phyloP scores from a whole-genome alignment of 2,329 filamentous ascomycete species.

The Coleophoma eucalyptorum region DNA sequence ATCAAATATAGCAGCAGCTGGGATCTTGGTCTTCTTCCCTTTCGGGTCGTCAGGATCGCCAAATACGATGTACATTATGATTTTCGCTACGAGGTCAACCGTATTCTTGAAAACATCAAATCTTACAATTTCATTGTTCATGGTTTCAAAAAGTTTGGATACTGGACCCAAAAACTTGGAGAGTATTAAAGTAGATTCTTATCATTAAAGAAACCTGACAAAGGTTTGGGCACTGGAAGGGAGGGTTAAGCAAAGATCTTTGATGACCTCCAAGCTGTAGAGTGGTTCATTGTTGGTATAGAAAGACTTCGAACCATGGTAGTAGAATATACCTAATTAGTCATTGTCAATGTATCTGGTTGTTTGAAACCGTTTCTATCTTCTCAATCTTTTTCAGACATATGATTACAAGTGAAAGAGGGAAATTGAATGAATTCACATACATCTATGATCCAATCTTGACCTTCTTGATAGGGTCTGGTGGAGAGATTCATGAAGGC shows the following conservation, averaged over 20 bases:
- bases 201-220: background rate
- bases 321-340: slow-evolving; percentile 5
- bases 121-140: slow-evolving; percentile 8
- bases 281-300: slow-evolving; percentile 6
- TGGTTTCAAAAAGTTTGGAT: slow-evolving; percentile 6
- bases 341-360: slow-evolving; percentile 6
- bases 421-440: background rate
- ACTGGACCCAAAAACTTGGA: slow-evolving; percentile 6
- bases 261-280: slow-evolving; percentile 2
- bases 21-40: slow-evolving; percentile 7
- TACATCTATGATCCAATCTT: background rate
- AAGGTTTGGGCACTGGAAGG: background rate
- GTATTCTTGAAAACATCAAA: slow-evolving; percentile 6
- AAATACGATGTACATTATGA: slow-evolving; percentile 10
- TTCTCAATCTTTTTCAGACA: background rate
- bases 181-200: background rate
- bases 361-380: background rate
- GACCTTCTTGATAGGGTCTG: background rate
- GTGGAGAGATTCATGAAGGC: background rate
- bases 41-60: slow-evolving; percentile 13
- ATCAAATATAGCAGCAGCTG: slow-evolving; percentile 6
- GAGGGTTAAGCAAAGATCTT: background rate
- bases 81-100: slow-evolving; percentile 7
- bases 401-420: background rate
- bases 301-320: slow-evolving; percentile 3